Evolutionary conservation across 116 monocot species (phyloP).

Genomic region (Iris pallida): DNA sequence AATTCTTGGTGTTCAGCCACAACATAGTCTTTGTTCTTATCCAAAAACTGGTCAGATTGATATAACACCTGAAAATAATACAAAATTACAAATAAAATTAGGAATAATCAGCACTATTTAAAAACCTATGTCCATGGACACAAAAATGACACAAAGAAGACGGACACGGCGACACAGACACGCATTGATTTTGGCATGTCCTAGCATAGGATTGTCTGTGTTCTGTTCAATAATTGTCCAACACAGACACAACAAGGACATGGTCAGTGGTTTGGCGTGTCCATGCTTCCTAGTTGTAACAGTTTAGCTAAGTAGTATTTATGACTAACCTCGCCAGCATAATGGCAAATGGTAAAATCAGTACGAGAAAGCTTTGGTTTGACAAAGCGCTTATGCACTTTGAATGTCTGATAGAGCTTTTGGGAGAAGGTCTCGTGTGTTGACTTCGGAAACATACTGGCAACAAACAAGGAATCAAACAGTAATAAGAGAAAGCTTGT

Average conservation of each 20-base stretch:
- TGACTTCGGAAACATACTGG: conserved; percentile 72
- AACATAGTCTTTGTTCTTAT: conserved; percentile 99
- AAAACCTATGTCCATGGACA: too few species aligned
- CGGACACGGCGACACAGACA: too few species aligned
- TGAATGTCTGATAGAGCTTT: conserved; percentile 56
- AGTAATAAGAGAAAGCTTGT: neutral
- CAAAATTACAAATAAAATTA: too few species aligned
- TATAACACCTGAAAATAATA: conserved; percentile 55
- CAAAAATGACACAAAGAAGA: too few species aligned
- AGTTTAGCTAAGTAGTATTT: too few species aligned
- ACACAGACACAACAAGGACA: too few species aligned
- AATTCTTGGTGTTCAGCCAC: conserved; percentile 94
- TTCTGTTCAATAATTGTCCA: too few species aligned
- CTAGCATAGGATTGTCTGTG: too few species aligned
- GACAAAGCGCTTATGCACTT: conserved; percentile 18
- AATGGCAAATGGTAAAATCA: conserved; percentile 69
- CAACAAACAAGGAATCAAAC: conserved; percentile 2
- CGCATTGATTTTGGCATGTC: too few species aligned
- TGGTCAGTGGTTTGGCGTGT: too few species aligned
- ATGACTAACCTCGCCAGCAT: conserved; percentile 73
- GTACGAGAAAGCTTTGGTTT: conserved; percentile 78
- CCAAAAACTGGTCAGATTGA: conserved; percentile 93
- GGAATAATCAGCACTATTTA: too few species aligned
- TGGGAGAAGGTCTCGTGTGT: conserved; percentile 69
- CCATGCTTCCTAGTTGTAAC: too few species aligned